Evolutionary conservation across 441 rosid genomes (phyloP).

Genomic region (Euphorbia schlechtendalii): DNA sequence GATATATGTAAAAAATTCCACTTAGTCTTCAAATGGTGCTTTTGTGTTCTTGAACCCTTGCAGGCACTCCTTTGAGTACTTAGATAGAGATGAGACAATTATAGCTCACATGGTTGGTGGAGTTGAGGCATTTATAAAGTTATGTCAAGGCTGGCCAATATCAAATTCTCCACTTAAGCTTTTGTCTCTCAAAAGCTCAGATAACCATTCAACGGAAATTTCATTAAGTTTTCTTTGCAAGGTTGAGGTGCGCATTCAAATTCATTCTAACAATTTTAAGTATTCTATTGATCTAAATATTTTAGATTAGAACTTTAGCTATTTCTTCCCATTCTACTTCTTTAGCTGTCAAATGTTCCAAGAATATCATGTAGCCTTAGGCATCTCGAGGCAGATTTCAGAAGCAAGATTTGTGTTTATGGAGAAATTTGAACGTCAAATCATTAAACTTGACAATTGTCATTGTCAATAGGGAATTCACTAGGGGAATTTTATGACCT

Average conservation of each 20-base stretch:
- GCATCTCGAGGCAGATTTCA: not conserved
- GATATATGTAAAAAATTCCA: not conserved
- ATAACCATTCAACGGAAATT: slow-evolving; percentile 42
- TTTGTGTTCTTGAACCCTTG: slow-evolving; percentile 2
- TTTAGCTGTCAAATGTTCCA: not conserved
- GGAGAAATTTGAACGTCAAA: not conserved
- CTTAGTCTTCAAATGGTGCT: not conserved
- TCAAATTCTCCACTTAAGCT: slow-evolving; percentile 52
- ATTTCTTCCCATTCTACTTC: not conserved
- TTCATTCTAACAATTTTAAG: not conserved
- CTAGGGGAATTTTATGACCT: too few relatives aligned
- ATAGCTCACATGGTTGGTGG: slow-evolving; percentile 60
- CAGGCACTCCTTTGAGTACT: slow-evolving; percentile 71
- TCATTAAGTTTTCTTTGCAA: slow-evolving; percentile 54
- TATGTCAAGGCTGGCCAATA: slow-evolving; percentile 75
- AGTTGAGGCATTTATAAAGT: slow-evolving; percentile 58
- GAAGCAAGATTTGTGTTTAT: not conserved
- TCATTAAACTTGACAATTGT: not conserved
- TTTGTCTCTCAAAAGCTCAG: slow-evolving; percentile 49
- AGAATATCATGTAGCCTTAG: not conserved
- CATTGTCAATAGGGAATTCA: not conserved
- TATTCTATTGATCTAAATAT: not conserved
- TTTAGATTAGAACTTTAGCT: not conserved
- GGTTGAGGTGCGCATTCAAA: slow-evolving; percentile 49
- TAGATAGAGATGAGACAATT: slow-evolving; percentile 60